Evolutionary conservation across 2,329 filamentous ascomycete genomes (phyloP), one percentile per base, ranked within the genome.

Genomic region (Myrmaecium sp.): DNA sequence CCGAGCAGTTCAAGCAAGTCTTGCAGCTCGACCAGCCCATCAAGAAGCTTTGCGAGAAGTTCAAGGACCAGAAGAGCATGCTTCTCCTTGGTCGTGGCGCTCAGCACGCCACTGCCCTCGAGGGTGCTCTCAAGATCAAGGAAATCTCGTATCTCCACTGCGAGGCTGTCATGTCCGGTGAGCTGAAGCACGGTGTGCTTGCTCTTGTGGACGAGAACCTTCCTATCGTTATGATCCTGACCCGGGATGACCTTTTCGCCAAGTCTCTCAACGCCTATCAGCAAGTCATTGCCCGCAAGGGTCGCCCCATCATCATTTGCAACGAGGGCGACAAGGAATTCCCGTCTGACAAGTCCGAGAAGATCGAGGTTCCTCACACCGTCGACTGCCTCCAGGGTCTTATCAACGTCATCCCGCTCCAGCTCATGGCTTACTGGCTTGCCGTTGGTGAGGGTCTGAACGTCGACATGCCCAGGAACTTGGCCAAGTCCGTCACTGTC

Each of bases 251-350:
- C 43, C 76, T 98, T 48, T 98, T 98, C 63, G 78, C 78, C 54
- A 98, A 98, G 65, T 95, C 89, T n/a, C 67, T 98, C 47, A 98
- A 98, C 56, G 89, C 89, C 45, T 98, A 95, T 58, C 89, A 98
- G 62, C 89, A 98, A 66, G 89, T 98, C 47, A 86, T 93, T 64
- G 89, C 89, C 41, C 86, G 89, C 53, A 72, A 75, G 47, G 89
- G 89, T 49, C 86, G 89, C 55, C 89, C 89, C 35, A 98, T 98
- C 51, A 86, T 98, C 46, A 95, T 98, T 52, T 98, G 89, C 75
- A 95, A 95, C 62, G 64, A 75, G 30, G 60, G 65, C 39, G 89
- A 98, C 47, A 67, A 74, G 41, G 89, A 95, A 60, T 98, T 98
- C 65, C 74, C 77, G 34, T 55, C 73, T 32, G 79, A 75, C 38